A percentile compares a stretch with the other conserved stretches of the same genome.
Conservation (phyloP, 345 rosid genomes). For the Murraya paniculata region DNA sequence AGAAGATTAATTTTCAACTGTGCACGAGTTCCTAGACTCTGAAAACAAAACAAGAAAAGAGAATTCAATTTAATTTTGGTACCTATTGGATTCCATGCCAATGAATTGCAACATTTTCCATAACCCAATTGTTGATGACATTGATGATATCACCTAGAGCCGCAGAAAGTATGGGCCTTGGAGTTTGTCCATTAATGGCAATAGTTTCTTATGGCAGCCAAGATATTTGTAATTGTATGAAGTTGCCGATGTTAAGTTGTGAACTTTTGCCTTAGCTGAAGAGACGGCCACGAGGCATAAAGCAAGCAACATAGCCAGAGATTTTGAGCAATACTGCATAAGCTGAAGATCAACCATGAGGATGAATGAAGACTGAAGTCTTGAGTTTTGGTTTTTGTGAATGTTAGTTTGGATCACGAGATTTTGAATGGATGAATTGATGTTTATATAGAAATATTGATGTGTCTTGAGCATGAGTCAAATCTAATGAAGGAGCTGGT, state of each 20-base stretch:
- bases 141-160: slow-evolving; percentile 17
- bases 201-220: slow-evolving; percentile 21
- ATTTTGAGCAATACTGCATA: background rate
- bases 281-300: background rate
- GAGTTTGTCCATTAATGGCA: slow-evolving; percentile 26
- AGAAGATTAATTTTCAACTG: background rate
- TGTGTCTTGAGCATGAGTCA: too few species aligned
- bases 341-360: background rate
- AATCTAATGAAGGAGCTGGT: too few species aligned
- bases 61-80: background rate
- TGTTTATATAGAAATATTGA: too few species aligned
- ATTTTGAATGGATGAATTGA: too few species aligned
- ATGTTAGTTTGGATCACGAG: too few species aligned
- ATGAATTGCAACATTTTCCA: slow-evolving; percentile 35
- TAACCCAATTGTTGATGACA: slow-evolving; percentile 4
- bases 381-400: too few species aligned
- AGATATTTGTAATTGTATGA: slow-evolving; percentile 18
- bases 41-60: background rate
- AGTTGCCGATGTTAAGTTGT: slow-evolving; percentile 16
- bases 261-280: slow-evolving; percentile 1
- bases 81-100: slow-evolving; percentile 60
- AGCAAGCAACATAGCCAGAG: background rate
- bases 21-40: too few species aligned
- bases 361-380: background rate
- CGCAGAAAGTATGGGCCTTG: slow-evolving; percentile 21